These are phyloP conservation scores for Globisporangium canariense DNA, from an alignment of 352 stramenopile species.

Conservation along the genomic window DNA sequence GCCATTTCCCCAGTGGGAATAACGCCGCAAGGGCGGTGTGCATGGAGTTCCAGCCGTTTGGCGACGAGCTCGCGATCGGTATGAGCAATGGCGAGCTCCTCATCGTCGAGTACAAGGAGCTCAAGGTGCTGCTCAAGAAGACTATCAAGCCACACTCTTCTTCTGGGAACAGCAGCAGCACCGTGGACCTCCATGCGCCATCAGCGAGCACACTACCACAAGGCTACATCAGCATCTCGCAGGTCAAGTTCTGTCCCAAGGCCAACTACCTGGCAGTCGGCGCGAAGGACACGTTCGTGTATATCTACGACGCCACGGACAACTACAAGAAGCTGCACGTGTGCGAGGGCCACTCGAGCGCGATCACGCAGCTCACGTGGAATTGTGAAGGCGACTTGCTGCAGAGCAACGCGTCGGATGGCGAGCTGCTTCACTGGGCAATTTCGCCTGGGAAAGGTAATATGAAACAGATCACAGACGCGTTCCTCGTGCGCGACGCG, in stretches of 20 bases:
- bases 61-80: conserved; percentile 49
- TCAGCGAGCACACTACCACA: background rate
- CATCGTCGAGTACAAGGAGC: conserved; percentile 36
- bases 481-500: conserved; percentile 52
- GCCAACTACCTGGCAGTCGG: conserved; percentile 47
- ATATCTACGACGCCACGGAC: conserved; percentile 46
- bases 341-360: conserved; percentile 79
- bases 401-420: conserved; percentile 71
- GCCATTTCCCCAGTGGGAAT: conserved; percentile 14
- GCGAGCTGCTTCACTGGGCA: conserved; percentile 62
- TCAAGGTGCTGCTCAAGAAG: conserved; percentile 42
- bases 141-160: conserved; percentile 29
- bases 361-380: conserved; percentile 86
- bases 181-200: conserved; percentile 1
- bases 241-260: conserved; percentile 57
- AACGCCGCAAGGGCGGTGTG: conserved; percentile 32
- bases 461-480: conserved; percentile 63
- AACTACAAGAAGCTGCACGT: conserved; percentile 59
- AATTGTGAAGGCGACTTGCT: conserved; percentile 75
- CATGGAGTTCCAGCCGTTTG: conserved; percentile 52
- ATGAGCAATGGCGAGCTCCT: conserved; percentile 52
- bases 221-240: conserved; percentile 19
- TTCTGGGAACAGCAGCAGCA: conserved; percentile 10
- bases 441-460: conserved; percentile 26
- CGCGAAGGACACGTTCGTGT: conserved; percentile 59